These are phyloP conservation scores for Dipodascus albidus DNA, from an alignment of 805 yeast genomes.

Conservation along the genomic window DNA sequence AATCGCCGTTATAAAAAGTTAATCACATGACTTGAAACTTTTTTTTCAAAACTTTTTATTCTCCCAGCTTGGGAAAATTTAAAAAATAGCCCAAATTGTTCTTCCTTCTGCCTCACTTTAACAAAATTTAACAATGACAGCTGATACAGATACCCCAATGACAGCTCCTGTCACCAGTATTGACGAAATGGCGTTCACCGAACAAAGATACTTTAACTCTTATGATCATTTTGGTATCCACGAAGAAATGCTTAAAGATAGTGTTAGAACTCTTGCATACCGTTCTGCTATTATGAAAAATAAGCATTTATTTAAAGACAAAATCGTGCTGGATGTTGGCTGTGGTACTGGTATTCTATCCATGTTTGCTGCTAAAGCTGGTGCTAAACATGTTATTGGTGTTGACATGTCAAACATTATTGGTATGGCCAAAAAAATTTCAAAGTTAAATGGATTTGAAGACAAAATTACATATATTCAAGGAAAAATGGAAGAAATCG, in stretches of 20 bases:
- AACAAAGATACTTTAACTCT: slow-evolving; percentile 90
- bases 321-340: slow-evolving; percentile 93
- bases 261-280: slow-evolving; percentile 83
- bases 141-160: not conserved
- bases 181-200: slow-evolving; percentile 32
- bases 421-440: slow-evolving; percentile 88
- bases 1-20: too few relatives aligned
- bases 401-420: slow-evolving; percentile 96
- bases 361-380: slow-evolving; percentile 98
- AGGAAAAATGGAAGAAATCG: slow-evolving; percentile 91
- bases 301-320: slow-evolving; percentile 79
- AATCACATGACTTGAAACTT: too few relatives aligned
- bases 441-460: slow-evolving; percentile 67
- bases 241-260: slow-evolving; percentile 97
- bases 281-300: slow-evolving; percentile 87
- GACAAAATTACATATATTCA: slow-evolving; percentile 80
- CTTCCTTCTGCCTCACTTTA: not conserved
- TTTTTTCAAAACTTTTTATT: too few relatives aligned
- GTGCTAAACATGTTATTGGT: slow-evolving; percentile 95
- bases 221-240: slow-evolving; percentile 97
- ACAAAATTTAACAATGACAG: not conserved
- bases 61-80: too few relatives aligned
- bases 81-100: too few relatives aligned
- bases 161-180: not conserved
- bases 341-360: slow-evolving; percentile 98